Evolutionary conservation across 345 rosid species (phyloP).

Genomic region (Erysimum cheiranthoides): DNA sequence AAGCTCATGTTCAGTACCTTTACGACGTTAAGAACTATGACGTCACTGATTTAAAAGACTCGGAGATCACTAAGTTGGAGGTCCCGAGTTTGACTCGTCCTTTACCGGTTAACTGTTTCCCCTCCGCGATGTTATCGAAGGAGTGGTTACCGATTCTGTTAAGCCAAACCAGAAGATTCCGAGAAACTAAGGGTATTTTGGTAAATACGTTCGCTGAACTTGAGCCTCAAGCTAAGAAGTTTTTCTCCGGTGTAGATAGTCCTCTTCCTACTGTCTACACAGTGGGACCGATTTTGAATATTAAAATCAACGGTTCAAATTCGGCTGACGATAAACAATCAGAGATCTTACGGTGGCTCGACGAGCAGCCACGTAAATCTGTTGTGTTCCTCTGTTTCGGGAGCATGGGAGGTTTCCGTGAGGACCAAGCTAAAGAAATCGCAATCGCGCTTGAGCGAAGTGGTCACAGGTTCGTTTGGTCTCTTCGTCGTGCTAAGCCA

Average conservation of each 20-base stretch:
- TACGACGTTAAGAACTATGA: constrained; percentile 37
- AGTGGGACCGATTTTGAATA: constrained; percentile 59
- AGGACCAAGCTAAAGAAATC: constrained; percentile 52
- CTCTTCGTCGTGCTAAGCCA: constrained; percentile 44
- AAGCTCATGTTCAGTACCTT: constrained; percentile 36
- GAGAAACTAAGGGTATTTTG: constrained; percentile 51
- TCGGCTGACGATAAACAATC: background rate
- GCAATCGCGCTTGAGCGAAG: constrained; percentile 56
- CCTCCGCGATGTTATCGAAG: constrained; percentile 7
- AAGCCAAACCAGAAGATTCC: constrained; percentile 19
- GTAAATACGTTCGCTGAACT: constrained; percentile 57
- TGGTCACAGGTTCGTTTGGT: constrained; percentile 59
- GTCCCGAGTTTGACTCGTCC: constrained; percentile 49
- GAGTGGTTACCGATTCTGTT: background rate
- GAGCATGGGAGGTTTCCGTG: constrained; percentile 61
- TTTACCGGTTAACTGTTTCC: constrained; percentile 49
- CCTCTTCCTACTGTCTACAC: constrained; percentile 49
- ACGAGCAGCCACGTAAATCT: constrained; percentile 53
- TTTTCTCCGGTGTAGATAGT: constrained; percentile 25
- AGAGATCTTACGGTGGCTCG: constrained; percentile 59
- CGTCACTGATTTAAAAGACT: constrained; percentile 43
- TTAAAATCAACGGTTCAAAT: constrained; percentile 29
- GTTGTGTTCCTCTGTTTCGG: constrained; percentile 77
- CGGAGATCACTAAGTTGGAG: constrained; percentile 42
- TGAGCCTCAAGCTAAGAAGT: constrained; percentile 49